A percentile compares a stretch with the other conserved stretches of the same genome.
These are phyloP conservation scores for Ganoderma boninense DNA, from an alignment of 1,284 basidiomycete species.

Conservation along the genomic window DNA sequence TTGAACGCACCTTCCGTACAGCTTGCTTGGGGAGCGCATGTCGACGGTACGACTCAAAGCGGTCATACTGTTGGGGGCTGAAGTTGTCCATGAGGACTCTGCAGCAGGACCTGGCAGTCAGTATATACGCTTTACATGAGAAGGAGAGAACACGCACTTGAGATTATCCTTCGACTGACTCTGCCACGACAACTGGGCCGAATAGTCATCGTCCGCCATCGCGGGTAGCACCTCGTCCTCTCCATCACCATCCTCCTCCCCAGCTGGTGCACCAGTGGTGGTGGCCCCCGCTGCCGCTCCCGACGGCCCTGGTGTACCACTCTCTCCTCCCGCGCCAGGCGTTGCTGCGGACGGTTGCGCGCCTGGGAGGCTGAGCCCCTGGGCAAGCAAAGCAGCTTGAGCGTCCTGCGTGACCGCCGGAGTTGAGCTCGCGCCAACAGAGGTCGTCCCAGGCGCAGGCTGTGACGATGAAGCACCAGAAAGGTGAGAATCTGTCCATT, in stretches of 20 bases:
- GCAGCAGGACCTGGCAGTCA: constrained; percentile 13
- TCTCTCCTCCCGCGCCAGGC: constrained; percentile 27
- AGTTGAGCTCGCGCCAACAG: constrained; percentile 18
- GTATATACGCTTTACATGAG: background rate
- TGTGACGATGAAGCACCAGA: constrained; percentile 15
- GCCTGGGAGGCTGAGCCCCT: constrained; percentile 38
- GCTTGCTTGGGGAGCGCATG: constrained; percentile 86
- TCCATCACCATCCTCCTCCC: constrained; percentile 62
- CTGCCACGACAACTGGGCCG: constrained; percentile 80
- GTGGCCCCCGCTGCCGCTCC: constrained; percentile 27
- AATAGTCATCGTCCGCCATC: constrained; percentile 88
- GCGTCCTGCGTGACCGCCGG: constrained; percentile 23
- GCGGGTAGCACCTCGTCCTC: constrained; percentile 80
- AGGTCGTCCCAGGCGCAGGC: constrained; percentile 22
- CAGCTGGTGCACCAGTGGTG: constrained; percentile 32
- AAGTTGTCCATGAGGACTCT: constrained; percentile 91
- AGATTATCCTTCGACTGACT: constrained; percentile 86
- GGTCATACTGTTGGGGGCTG: constrained; percentile 83
- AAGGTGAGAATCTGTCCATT: constrained; percentile 33
- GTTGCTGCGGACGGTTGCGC: constrained; percentile 23
- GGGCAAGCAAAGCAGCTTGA: constrained; percentile 28
- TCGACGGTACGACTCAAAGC: constrained; percentile 88
- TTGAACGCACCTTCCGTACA: constrained; percentile 71
- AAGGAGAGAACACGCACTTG: constrained; percentile 56
- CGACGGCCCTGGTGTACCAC: constrained; percentile 32